Evolutionary conservation across 129 eudicot species (phyloP).

Genomic region (Artemisia annua): DNA sequence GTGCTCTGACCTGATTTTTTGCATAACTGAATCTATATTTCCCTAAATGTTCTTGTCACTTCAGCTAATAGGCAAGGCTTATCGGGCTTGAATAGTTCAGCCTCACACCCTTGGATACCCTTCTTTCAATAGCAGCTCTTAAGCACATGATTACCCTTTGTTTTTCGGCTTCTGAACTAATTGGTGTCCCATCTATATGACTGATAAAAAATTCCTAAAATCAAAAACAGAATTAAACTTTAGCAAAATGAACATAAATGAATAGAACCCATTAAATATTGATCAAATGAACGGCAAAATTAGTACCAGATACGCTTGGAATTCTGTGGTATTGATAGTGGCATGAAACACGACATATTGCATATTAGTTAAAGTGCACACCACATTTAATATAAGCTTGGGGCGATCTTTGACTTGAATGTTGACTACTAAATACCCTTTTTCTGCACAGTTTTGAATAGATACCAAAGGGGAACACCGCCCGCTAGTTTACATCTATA

Average conservation of each 20-base stretch:
- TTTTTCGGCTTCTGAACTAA: conserved; percentile 84
- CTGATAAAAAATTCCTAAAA: conserved; percentile 84
- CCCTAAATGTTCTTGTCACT: too few relatives aligned
- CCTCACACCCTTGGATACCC: conserved; percentile 84
- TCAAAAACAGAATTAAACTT: conserved; percentile 5
- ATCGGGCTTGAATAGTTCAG: conserved; percentile 52
- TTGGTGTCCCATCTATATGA: conserved; percentile 82
- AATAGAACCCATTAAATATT: not conserved
- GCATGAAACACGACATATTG: conserved; percentile 86
- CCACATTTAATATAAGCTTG: conserved; percentile 82
- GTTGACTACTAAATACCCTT: conserved; percentile 73
- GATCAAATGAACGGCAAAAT: not conserved
- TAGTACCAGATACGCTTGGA: conserved; percentile 75
- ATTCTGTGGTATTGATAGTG: too few relatives aligned
- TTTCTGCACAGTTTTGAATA: conserved; percentile 64
- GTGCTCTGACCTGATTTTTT: too few relatives aligned
- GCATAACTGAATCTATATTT: too few relatives aligned
- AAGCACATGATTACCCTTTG: conserved; percentile 75
- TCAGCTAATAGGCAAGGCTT: too few relatives aligned
- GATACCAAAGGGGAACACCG: conserved; percentile 50
- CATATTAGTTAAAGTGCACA: conserved; percentile 90
- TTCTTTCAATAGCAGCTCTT: too few relatives aligned
- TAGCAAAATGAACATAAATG: conserved; percentile 8
- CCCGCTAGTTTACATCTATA: too few relatives aligned
- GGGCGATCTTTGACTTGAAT: too few relatives aligned